A percentile compares a stretch with the other conserved stretches of the same genome.
Conservation (phyloP, 768 basidiomycete species). For the Cytidiella melzeri region DNA sequence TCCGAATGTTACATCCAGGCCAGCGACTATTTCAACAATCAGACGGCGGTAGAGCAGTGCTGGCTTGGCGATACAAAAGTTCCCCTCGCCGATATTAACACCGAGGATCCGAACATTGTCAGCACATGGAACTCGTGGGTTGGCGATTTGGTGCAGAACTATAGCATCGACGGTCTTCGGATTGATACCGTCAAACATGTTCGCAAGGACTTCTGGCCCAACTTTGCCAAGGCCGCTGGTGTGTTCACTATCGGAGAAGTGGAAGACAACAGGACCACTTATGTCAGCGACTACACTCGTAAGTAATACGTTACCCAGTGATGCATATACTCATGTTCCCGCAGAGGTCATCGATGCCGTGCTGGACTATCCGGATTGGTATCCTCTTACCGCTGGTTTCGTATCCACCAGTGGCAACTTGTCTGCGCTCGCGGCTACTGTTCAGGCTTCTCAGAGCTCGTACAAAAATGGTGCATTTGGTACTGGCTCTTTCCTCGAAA, state of each 20-base stretch:
- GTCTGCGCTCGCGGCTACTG: slow-evolving; percentile 22
- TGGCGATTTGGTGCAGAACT: slow-evolving; percentile 37
- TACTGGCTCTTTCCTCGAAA: slow-evolving; percentile 46
- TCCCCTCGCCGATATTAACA: slow-evolving; percentile 55
- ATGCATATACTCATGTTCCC: not conserved
- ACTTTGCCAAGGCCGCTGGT: slow-evolving; percentile 40
- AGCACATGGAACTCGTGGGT: slow-evolving; percentile 43
- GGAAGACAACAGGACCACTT: slow-evolving; percentile 33
- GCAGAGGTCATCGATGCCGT: slow-evolving; percentile 38
- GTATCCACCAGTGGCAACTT: slow-evolving; percentile 28
- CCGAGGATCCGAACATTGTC: slow-evolving; percentile 42
- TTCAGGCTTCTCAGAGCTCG: slow-evolving; percentile 27
- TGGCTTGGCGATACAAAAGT: slow-evolving; percentile 52
- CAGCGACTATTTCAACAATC: slow-evolving; percentile 33
- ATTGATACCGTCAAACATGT: slow-evolving; percentile 59
- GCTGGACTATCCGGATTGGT: slow-evolving; percentile 47
- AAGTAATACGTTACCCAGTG: slow-evolving; percentile 8
- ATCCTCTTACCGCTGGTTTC: slow-evolving; percentile 36
- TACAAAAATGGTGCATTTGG: slow-evolving; percentile 36
- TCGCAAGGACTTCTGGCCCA: slow-evolving; percentile 47
- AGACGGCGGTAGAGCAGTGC: slow-evolving; percentile 48
- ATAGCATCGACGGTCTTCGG: slow-evolving; percentile 47
- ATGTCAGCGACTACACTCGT: slow-evolving; percentile 37
- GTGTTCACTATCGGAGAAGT: slow-evolving; percentile 57
- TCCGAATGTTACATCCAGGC: slow-evolving; percentile 31